phyloP scores from a whole-genome alignment of 169 alveolate genomes.

The Plasmodium gonderi region DNA sequence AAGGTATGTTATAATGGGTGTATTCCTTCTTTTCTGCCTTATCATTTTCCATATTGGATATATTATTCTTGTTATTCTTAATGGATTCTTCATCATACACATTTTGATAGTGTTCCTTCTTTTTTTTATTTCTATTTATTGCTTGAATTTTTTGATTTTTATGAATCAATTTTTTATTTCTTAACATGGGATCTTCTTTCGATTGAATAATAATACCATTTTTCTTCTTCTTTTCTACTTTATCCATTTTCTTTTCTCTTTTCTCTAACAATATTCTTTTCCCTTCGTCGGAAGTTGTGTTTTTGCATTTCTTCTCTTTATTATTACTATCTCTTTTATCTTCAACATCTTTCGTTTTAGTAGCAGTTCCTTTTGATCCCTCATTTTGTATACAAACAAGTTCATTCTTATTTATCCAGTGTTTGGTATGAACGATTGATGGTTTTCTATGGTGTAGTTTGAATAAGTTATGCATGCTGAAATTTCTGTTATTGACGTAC shows the following conservation, averaged over 20 bases:
- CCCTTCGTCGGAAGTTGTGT: background rate
- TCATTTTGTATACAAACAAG: background rate
- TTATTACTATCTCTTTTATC: background rate
- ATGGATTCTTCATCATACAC: background rate
- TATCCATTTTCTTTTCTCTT: background rate
- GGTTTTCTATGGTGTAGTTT: background rate
- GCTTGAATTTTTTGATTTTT: background rate
- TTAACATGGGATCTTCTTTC: background rate
- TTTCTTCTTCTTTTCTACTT: background rate
- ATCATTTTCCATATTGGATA: background rate
- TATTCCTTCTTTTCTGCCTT: background rate
- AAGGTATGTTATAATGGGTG: background rate
- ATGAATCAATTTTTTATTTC: background rate
- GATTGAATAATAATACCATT: background rate
- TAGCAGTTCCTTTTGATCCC: background rate
- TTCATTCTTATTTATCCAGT: background rate
- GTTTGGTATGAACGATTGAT: background rate
- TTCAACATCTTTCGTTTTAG: background rate
- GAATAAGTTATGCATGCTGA: conserved; percentile 29
- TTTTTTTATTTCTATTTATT: background rate
- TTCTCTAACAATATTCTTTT: background rate
- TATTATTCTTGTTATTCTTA: background rate
- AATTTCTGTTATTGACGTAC: conserved; percentile 9
- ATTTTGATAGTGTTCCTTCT: background rate
- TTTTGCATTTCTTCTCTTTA: background rate